Evolutionary conservation across 1,284 basidiomycete species (phyloP).

Genomic region (Singerocomus inundabilis): DNA sequence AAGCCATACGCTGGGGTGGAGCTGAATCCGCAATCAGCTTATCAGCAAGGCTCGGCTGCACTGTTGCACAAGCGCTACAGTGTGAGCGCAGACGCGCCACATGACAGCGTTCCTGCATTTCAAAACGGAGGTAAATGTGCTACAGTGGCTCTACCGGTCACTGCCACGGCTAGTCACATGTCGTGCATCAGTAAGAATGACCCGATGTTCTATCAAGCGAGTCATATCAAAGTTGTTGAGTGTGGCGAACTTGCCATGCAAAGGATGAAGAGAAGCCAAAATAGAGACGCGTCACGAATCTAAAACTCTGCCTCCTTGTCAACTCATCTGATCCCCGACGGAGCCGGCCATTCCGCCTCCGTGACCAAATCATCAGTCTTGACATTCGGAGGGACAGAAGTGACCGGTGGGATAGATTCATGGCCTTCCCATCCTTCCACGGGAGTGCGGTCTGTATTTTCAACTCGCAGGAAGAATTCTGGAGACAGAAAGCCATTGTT

Average conservation of each 20-base stretch:
- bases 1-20: neutral
- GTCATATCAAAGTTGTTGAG: neutral
- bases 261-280: neutral
- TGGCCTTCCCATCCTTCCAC: constrained; percentile 36
- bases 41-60: too few species aligned
- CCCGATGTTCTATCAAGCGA: neutral
- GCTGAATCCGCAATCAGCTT: neutral
- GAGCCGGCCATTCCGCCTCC: neutral
- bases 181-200: neutral
- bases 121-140: neutral
- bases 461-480: constrained; percentile 64
- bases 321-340: neutral
- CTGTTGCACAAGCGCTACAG: neutral
- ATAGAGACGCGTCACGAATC: neutral
- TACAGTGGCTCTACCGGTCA: neutral
- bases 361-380: neutral
- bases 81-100: too few species aligned
- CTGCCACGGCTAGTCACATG: neutral
- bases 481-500: constrained; percentile 52
- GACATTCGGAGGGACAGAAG: neutral
- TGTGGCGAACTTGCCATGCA: neutral
- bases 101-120: constrained; percentile 1
- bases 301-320: neutral
- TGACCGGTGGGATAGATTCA: neutral
- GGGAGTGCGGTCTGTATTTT: constrained; percentile 36